These are phyloP conservation scores for Trypethelium eluteriae DNA, from an alignment of 495 filamentous ascomycete species.

Conservation along the genomic window DNA sequence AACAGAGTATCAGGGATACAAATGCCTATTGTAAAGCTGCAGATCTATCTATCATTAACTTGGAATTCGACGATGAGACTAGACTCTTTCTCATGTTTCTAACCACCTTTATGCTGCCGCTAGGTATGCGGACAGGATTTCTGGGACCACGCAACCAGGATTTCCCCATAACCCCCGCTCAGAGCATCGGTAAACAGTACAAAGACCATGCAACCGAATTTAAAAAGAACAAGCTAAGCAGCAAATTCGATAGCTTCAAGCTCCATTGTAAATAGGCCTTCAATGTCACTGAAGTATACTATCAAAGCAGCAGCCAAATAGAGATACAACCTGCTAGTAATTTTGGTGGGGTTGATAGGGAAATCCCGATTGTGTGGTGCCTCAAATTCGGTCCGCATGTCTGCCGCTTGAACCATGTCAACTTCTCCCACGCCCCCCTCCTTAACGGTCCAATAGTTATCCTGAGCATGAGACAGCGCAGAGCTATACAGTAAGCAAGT, in stretches of 20 bases:
- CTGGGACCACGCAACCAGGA: background rate
- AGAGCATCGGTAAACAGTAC: background rate
- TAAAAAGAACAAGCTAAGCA: background rate
- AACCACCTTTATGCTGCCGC: background rate
- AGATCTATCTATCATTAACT: background rate
- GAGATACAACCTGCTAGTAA: background rate
- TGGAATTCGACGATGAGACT: background rate
- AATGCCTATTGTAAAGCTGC: background rate
- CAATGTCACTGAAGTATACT: background rate
- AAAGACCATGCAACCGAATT: background rate
- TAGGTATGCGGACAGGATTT: background rate
- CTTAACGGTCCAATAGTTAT: background rate
- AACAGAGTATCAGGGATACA: background rate
- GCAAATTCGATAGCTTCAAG: background rate
- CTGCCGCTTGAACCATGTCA: background rate
- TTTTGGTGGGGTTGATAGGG: background rate
- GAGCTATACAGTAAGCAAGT: background rate
- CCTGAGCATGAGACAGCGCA: background rate
- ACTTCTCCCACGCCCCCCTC: background rate
- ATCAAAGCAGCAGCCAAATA: background rate
- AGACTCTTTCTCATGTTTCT: background rate
- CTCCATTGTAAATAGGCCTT: background rate
- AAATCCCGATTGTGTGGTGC: background rate
- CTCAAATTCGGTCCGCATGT: background rate
- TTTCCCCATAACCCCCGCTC: background rate